Evolutionary conservation across 2,329 filamentous ascomycete genomes (phyloP), one percentile per base, ranked within the genome.

Genomic region (Xylaria sp.): DNA sequence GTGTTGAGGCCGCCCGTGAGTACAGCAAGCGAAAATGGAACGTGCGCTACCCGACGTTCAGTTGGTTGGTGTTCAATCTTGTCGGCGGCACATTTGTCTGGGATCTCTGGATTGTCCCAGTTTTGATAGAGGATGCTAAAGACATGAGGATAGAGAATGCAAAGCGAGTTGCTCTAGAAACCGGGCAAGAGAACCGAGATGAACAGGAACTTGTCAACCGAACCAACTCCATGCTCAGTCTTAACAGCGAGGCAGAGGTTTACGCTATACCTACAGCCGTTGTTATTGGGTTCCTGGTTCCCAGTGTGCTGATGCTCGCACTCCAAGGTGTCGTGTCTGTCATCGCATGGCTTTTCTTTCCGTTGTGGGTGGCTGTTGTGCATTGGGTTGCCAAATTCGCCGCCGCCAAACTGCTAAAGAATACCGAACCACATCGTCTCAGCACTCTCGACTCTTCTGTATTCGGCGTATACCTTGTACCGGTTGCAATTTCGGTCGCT

Each of bases 251-350:
- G 21, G 76, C 84, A 2, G 87, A 90, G 72, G 82, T 84, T 61
- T 79, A 87, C 60, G 86, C 87, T 25, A 84, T 86, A 19, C 83
- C 84, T 7, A 67, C 79, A 25, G 80, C 79, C 23, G 79, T 85
- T 0, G 76, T 78, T 0, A 49, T 82, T 9, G 83, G 83, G 35
- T 85, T 78, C 66, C 74, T 82, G 45, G 64, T 82, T 1, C 83
- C 83, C 0, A 80, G 81, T 0, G 40, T 78, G 3, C 61, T 80
- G 35, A 81, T 84, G 79, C 75, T 85, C n/a, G 66, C 75, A n/a
- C 66, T 78, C 50, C 75, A 76, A 51, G 66, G 76, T 0, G 75
- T 80, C 0, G 66, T 67, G 12, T 67, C 76, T 19, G 77, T 84
- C 33, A 67, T 75, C 6, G 58, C 78, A n/a, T 85, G 83, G 83